These are phyloP conservation scores for Phaffomyces antillensis DNA, from an alignment of 805 yeast species.

Conservation along the genomic window DNA sequence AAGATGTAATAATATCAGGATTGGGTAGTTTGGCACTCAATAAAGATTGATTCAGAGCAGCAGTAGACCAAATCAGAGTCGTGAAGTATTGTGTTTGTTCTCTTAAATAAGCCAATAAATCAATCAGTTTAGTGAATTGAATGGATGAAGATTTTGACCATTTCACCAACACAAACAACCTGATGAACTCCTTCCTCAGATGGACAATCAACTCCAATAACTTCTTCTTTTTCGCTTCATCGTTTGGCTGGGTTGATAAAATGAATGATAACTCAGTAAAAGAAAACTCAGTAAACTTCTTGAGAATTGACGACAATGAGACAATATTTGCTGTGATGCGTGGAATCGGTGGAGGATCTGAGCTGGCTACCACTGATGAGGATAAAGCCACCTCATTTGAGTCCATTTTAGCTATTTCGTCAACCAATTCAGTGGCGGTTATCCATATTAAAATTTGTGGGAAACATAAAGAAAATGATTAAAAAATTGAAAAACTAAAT, in stretches of 20 bases:
- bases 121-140: constrained; percentile 71
- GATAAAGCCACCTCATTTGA: not conserved
- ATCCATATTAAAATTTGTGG: not conserved
- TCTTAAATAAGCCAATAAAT: constrained; percentile 80
- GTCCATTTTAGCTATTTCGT: not conserved
- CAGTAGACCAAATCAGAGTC: constrained; percentile 57
- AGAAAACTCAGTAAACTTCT: constrained; percentile 52
- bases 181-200: constrained; percentile 75
- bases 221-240: constrained; percentile 56
- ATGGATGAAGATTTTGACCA: constrained; percentile 73
- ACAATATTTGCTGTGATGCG: constrained; percentile 68
- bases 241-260: constrained; percentile 55
- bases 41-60: constrained; percentile 59
- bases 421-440: too few species aligned
- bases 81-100: constrained; percentile 67
- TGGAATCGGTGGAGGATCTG: constrained; percentile 42
- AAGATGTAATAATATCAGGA: constrained; percentile 81
- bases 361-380: not conserved
- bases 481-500: too few species aligned
- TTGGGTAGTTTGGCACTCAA: constrained; percentile 88
- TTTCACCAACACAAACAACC: constrained; percentile 77
- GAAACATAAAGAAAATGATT: not conserved
- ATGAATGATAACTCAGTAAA: constrained; percentile 55
- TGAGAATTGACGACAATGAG: constrained; percentile 52
- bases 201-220: constrained; percentile 63